phyloP scores from a whole-genome alignment of 768 basidiomycete species.

The Leucocoprinus birnbaumii region DNA sequence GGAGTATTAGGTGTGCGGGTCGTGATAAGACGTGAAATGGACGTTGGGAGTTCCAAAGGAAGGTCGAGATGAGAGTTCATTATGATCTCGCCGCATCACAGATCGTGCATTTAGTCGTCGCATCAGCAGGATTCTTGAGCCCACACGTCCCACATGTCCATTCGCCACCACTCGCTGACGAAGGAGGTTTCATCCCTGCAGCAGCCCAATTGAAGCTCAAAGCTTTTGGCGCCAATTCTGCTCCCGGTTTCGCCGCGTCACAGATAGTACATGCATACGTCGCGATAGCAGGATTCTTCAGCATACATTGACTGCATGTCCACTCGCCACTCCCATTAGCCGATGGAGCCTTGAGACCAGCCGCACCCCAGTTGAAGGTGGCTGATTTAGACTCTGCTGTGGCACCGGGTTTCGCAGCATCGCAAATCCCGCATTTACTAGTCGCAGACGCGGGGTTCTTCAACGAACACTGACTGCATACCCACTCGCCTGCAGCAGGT shows the following conservation, averaged over 20 bases:
- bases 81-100: constrained; percentile 30
- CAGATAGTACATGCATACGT: constrained; percentile 50
- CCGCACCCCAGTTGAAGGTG: constrained; percentile 16
- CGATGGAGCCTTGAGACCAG: constrained; percentile 9
- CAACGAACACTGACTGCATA: constrained; percentile 50
- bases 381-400: constrained; percentile 1
- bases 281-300: constrained; percentile 43
- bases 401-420: constrained; percentile 23
- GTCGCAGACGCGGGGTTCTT: constrained; percentile 40
- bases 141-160: constrained; percentile 48
- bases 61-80: not conserved
- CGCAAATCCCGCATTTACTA: constrained; percentile 52
- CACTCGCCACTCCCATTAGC: constrained; percentile 27
- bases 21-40: too few relatives aligned
- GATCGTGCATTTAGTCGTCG: constrained; percentile 39
- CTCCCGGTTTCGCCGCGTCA: constrained; percentile 33
- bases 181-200: constrained; percentile 39
- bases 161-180: constrained; percentile 14
- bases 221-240: constrained; percentile 10
- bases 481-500: constrained; percentile 40
- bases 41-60: not conserved
- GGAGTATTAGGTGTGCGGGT: not conserved
- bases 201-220: constrained; percentile 45
- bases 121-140: constrained; percentile 22
- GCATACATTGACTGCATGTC: constrained; percentile 53